These are phyloP conservation scores for Phialocephala subalpina DNA, from an alignment of 2,329 filamentous ascomycete species.

Conservation along the genomic window DNA sequence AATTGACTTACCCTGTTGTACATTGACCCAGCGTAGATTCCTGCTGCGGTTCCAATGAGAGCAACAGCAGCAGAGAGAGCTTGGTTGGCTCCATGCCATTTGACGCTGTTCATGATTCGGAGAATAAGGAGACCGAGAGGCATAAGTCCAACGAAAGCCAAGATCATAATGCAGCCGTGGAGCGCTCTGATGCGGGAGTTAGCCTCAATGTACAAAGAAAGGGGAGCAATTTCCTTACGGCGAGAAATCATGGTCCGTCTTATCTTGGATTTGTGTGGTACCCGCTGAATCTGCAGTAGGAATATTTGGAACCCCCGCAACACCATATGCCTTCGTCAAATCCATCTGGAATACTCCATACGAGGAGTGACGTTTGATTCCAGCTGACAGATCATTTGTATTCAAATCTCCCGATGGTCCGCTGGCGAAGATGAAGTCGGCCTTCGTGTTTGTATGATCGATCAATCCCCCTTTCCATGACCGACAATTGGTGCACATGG, in stretches of 20 bases:
- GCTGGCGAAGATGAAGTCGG: conserved; percentile 63
- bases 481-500: conserved; percentile 61
- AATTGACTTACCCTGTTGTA: conserved; percentile 61
- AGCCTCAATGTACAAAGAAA: no score
- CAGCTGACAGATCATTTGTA: conserved; percentile 52
- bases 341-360: conserved; percentile 65
- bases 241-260: conserved; percentile 40
- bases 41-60: conserved; percentile 58
- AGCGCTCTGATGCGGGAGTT: conserved; percentile 23
- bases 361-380: conserved; percentile 59
- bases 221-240: conserved; percentile 9
- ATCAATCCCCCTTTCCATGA: conserved; percentile 58
- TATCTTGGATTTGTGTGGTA: conserved; percentile 51
- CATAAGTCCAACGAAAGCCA: conserved; percentile 62
- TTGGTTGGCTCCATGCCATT: conserved; percentile 64
- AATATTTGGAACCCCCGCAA: conserved; percentile 51
- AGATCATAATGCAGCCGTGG: conserved; percentile 59
- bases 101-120: conserved; percentile 57
- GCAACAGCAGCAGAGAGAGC: conserved; percentile 55
- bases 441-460: conserved; percentile 55
- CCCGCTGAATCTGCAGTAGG: conserved; percentile 31
- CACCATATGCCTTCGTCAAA: conserved; percentile 58
- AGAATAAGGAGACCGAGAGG: conserved; percentile 63
- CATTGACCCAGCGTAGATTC: conserved; percentile 55
- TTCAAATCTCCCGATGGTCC: conserved; percentile 56